Evolutionary conservation across 495 filamentous ascomycete species (phyloP).

Genomic region (Lasiosphaeria hispida): DNA sequence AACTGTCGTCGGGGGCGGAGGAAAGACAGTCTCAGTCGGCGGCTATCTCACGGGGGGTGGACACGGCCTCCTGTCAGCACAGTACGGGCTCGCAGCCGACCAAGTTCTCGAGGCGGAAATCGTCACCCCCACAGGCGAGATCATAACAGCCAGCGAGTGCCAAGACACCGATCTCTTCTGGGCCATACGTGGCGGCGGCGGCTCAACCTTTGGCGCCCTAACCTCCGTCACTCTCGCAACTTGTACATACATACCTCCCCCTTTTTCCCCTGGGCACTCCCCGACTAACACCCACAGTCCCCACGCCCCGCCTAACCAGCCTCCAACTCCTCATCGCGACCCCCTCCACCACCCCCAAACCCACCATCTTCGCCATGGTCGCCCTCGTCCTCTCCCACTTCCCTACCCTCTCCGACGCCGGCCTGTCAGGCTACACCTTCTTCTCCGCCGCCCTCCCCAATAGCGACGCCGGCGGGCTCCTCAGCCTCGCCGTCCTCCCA

Average conservation of each 20-base stretch:
- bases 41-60: constrained; percentile 63
- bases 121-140: constrained; percentile 53
- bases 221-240: constrained; percentile 52
- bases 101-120: constrained; percentile 62
- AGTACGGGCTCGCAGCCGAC: constrained; percentile 62
- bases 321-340: constrained; percentile 19
- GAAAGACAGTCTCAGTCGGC: constrained; percentile 32
- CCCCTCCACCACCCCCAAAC: constrained; percentile 3
- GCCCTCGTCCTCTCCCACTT: constrained; percentile 39
- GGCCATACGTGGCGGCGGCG: constrained; percentile 65
- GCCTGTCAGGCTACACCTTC: constrained; percentile 40
- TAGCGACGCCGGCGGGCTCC: constrained; percentile 31
- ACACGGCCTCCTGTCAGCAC: constrained; percentile 52
- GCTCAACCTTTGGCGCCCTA: constrained; percentile 63
- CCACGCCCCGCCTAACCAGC: constrained; percentile 25
- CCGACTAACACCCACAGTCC: too few species aligned
- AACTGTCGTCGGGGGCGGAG: constrained; percentile 36
- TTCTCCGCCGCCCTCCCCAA: constrained; percentile 26
- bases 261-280: too few species aligned
- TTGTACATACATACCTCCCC: constrained; percentile 21
- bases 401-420: constrained; percentile 35
- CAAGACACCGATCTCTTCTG: constrained; percentile 63
- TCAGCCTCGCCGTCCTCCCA: constrained; percentile 22
- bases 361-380: constrained; percentile 29
- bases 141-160: constrained; percentile 53